Evolutionary conservation across 139 green algal genomes (phyloP).

Genomic region (Desmodesmus armatus): DNA sequence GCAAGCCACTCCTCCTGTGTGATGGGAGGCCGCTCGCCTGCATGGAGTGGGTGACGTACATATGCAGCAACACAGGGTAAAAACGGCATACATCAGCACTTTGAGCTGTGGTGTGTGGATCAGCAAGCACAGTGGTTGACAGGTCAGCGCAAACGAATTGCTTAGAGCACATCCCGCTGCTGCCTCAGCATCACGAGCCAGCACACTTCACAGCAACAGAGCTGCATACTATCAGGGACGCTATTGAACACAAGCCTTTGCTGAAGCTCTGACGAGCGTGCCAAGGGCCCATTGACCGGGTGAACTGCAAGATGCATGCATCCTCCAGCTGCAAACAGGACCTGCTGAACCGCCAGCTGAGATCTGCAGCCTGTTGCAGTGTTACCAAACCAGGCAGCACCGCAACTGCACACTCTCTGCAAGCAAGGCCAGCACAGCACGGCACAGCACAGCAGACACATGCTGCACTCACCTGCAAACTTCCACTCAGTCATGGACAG

Average conservation of each 20-base stretch:
- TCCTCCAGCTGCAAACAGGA: not conserved
- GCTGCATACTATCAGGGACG: too few relatives aligned
- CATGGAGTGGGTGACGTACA: not conserved
- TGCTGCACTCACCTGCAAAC: conserved; percentile 94
- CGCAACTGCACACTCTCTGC: too few relatives aligned
- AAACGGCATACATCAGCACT: not conserved
- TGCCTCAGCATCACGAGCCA: not conserved
- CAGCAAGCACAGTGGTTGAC: not conserved
- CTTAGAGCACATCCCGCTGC: too few relatives aligned
- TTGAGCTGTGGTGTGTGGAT: not conserved
- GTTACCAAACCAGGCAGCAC: not conserved
- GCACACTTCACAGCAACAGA: not conserved
- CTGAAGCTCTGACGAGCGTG: too few relatives aligned
- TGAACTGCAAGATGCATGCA: too few relatives aligned
- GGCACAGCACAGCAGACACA: too few relatives aligned
- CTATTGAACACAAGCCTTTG: too few relatives aligned
- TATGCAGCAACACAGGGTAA: not conserved
- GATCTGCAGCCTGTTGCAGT: not conserved
- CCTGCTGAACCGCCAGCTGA: not conserved
- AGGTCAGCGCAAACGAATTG: too few relatives aligned
- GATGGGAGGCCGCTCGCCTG: conserved; percentile 71
- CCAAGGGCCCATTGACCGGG: too few relatives aligned
- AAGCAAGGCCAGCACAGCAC: not conserved
- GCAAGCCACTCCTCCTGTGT: conserved; percentile 83
- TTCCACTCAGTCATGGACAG: conserved; percentile 99